These are phyloP conservation scores for Cucurbita pepo DNA, from an alignment of 306 rosid species.

Conservation along the genomic window DNA sequence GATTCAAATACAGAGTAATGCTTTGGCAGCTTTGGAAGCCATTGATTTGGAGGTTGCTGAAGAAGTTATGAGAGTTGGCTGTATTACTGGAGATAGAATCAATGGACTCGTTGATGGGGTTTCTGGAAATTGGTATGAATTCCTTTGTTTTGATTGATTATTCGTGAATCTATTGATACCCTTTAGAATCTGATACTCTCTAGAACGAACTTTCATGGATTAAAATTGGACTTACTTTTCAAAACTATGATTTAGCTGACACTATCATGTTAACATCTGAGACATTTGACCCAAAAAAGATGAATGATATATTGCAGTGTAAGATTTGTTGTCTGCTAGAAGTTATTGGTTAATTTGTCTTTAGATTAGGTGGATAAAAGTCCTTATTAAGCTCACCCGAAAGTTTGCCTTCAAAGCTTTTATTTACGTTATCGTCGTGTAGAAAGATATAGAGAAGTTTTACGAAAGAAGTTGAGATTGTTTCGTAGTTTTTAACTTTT, in stretches of 20 bases:
- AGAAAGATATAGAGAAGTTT: no score
- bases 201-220: neutral
- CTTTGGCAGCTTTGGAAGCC: conserved; percentile 95
- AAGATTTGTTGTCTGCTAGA: neutral
- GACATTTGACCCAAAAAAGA: neutral
- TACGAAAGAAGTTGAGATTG: no score
- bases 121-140: conserved; percentile 66
- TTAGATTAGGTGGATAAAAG: neutral
- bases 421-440: no score
- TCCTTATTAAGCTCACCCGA: no score
- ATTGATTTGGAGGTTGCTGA: conserved; percentile 85
- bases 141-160: neutral
- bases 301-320: neutral
- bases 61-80: conserved; percentile 71
- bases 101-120: conserved; percentile 91
- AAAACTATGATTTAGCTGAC: neutral
- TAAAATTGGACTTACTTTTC: neutral
- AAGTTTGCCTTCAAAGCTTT: neutral
- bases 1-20: conserved; percentile 95
- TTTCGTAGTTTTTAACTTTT: neutral
- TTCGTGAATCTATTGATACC: neutral
- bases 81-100: conserved; percentile 88
- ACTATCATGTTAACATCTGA: neutral
- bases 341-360: neutral
- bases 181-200: neutral